Conservation (phyloP, 768 basidiomycete species). For the Rhodotorula toruloides region DNA sequence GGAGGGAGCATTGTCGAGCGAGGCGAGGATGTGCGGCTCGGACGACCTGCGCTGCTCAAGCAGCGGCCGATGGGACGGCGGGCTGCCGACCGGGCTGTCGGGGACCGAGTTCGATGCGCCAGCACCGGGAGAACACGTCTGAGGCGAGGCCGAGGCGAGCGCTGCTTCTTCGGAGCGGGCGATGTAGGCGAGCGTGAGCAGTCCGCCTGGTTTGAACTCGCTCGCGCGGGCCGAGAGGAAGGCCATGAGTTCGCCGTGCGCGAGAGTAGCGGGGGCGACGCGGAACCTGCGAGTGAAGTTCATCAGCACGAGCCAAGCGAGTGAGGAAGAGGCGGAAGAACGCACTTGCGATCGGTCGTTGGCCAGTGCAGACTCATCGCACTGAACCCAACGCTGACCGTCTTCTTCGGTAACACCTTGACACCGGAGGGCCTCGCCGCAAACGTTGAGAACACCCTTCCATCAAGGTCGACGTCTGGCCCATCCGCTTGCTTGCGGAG, state of each 20-base stretch:
- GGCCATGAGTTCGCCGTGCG: slow-evolving; percentile 39
- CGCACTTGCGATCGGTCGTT: slow-evolving; percentile 32
- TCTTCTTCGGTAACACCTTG: slow-evolving; percentile 35
- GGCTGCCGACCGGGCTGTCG: not conserved
- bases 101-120: not conserved
- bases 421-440: slow-evolving; percentile 33
- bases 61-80: no score
- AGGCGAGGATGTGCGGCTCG: not conserved
- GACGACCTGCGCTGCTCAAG: no score
- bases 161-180: slow-evolving; percentile 30
- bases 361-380: slow-evolving; percentile 43
- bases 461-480: slow-evolving; percentile 16
- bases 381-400: slow-evolving; percentile 39
- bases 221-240: slow-evolving; percentile 40
- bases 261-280: slow-evolving; percentile 33
- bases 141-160: not conserved
- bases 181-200: slow-evolving; percentile 41
- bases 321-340: not conserved
- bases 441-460: slow-evolving; percentile 35
- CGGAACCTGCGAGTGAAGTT: slow-evolving; percentile 5
- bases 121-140: slow-evolving; percentile 10
- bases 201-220: slow-evolving; percentile 41
- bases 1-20: not conserved
- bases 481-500: slow-evolving; percentile 23
- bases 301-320: no score